Conservation (phyloP, 257 asterid species). For the Solanum chmielewskii region DNA sequence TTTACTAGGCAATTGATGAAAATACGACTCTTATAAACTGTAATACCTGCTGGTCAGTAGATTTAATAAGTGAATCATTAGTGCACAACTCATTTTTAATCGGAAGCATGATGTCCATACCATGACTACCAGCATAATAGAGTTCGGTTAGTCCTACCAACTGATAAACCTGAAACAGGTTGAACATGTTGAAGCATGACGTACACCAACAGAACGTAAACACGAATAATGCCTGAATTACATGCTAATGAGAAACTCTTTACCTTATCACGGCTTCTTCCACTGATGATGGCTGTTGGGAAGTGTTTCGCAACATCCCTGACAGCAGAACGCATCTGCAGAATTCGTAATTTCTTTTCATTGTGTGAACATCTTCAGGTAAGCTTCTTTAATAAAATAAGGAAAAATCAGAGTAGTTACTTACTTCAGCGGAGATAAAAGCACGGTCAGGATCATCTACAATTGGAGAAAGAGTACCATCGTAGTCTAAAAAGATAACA, state of each 20-base stretch:
- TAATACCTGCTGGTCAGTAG: conserved; percentile 8
- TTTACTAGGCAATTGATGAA: background rate
- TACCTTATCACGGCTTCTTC: conserved; percentile 18
- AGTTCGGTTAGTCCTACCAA: conserved; percentile 13
- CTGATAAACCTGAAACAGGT: conserved; percentile 9
- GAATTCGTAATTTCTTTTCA: background rate
- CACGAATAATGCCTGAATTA: background rate
- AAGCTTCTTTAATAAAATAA: background rate
- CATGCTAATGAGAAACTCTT: background rate
- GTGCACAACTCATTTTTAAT: background rate
- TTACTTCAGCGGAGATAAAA: conserved; percentile 10
- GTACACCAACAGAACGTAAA: background rate
- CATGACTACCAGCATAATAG: conserved; percentile 17
- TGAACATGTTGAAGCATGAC: background rate
- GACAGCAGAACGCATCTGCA: conserved; percentile 15
- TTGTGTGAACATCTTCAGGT: background rate
- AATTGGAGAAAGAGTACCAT: conserved; percentile 14
- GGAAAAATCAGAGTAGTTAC: background rate
- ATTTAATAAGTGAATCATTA: background rate
- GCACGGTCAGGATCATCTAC: conserved; percentile 18
- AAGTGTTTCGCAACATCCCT: conserved; percentile 4
- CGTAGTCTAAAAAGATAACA: conserved; percentile 12
- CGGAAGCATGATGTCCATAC: conserved; percentile 14
- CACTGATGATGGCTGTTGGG: conserved; percentile 16
- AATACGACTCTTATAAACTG: background rate